phyloP scores from a whole-genome alignment of 257 asterid genomes.

The Anisodus tanguticus region DNA sequence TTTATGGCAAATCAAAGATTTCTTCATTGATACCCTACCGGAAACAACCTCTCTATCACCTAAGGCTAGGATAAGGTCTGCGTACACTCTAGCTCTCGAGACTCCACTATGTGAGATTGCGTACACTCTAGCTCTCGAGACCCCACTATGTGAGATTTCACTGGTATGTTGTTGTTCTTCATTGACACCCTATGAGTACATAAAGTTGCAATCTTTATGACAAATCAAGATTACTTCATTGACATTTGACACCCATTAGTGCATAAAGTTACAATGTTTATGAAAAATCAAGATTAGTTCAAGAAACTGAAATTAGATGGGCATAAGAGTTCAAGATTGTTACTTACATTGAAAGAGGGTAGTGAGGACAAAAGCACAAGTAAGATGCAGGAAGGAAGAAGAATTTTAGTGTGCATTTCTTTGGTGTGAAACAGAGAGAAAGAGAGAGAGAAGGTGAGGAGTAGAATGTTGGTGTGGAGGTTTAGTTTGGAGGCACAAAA shows the following conservation, averaged over 20 bases:
- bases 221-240: not conserved
- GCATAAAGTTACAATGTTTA: not conserved
- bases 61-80: no score
- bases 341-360: slow-evolving; percentile 42
- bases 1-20: not conserved
- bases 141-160: no score
- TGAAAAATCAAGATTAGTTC: not conserved
- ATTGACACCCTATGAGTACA: not conserved
- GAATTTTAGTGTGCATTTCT: slow-evolving; percentile 42
- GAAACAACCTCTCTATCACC: no score
- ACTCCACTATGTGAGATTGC: no score
- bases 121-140: no score
- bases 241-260: not conserved
- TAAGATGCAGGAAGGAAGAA: slow-evolving; percentile 32
- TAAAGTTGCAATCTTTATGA: not conserved
- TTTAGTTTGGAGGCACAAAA: slow-evolving; percentile 43
- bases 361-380: slow-evolving; percentile 32
- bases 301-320: not conserved
- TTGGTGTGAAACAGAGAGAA: slow-evolving; percentile 40
- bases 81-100: no score
- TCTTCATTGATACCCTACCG: not conserved
- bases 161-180: not conserved
- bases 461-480: slow-evolving; percentile 45
- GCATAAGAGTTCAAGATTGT: not conserved
- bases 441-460: slow-evolving; percentile 36